Conservation (phyloP, 495 filamentous ascomycete genomes). For the Aspergillus bridgeri region DNA sequence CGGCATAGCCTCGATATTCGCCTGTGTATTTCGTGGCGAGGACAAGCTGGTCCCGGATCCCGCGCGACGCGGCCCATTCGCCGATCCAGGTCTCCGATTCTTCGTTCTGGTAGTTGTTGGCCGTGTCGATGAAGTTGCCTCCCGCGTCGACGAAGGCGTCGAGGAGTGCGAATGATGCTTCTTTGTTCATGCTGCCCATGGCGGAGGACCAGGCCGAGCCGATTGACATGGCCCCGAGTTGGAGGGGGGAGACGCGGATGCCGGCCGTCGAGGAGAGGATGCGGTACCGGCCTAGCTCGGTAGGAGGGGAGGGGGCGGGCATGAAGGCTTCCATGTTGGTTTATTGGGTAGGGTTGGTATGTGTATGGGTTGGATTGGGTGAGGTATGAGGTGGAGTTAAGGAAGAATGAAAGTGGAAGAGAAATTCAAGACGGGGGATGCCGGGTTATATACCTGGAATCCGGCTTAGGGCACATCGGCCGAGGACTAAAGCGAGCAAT, state of each 20-base stretch:
- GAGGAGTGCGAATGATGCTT: slow-evolving; percentile 36
- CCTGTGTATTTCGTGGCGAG: slow-evolving; percentile 70
- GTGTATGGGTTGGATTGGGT: not conserved
- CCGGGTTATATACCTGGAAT: not conserved
- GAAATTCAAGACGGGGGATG: not conserved
- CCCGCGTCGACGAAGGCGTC: slow-evolving; percentile 40
- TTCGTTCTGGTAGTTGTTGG: slow-evolving; percentile 49
- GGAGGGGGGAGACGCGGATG: slow-evolving; percentile 53
- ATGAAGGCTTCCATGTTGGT: slow-evolving; percentile 1
- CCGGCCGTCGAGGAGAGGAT: slow-evolving; percentile 52
- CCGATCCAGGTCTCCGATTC: slow-evolving; percentile 55
- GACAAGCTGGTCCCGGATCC: slow-evolving; percentile 62
- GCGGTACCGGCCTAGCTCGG: slow-evolving; percentile 50
- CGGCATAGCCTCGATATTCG: slow-evolving; percentile 25
- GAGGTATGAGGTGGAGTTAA: not conserved
- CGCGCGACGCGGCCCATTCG: slow-evolving; percentile 54
- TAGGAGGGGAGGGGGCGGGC: slow-evolving; percentile 39
- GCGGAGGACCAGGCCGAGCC: slow-evolving; percentile 41
- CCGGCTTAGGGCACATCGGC: not conserved
- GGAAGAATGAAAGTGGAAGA: not conserved
- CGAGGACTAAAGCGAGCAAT: not conserved
- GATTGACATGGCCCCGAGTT: slow-evolving; percentile 56
- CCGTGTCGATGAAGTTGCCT: slow-evolving; percentile 46
- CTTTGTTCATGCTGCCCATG: slow-evolving; percentile 19
- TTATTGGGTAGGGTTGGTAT: not conserved